A percentile compares a stretch with the other conserved stretches of the same genome.
These are phyloP conservation scores for Globisporangium sylvaticum DNA, from an alignment of 352 stramenopile genomes.

Conservation along the genomic window DNA sequence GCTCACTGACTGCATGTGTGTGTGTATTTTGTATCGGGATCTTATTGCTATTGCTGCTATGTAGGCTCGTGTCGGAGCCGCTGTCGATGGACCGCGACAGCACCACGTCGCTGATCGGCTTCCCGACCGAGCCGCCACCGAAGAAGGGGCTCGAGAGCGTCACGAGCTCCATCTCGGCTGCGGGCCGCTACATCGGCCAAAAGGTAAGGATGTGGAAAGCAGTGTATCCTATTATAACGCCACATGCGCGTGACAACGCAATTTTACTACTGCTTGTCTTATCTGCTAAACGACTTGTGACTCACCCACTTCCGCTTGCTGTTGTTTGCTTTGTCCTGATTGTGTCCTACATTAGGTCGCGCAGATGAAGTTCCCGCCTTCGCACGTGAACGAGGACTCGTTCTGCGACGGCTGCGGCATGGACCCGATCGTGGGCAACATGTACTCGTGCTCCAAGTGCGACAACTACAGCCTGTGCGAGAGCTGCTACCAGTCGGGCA, in stretches of 20 bases:
- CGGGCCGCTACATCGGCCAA: conserved; percentile 69
- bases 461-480: conserved; percentile 82
- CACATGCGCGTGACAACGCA: not conserved
- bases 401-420: conserved; percentile 89
- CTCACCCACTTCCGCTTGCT: not conserved
- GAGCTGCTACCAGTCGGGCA: conserved; percentile 77
- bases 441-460: conserved; percentile 87
- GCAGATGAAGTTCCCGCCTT: conserved; percentile 67
- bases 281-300: not conserved
- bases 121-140: conserved; percentile 36
- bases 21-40: conserved; percentile 3
- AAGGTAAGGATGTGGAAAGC: conserved; percentile 36
- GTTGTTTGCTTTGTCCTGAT: not conserved
- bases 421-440: conserved; percentile 85
- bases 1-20: not conserved
- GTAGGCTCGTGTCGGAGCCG: conserved; percentile 79
- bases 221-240: not conserved
- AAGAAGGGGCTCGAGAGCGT: conserved; percentile 54
- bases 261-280: not conserved
- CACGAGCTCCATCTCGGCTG: conserved; percentile 60
- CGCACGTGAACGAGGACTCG: conserved; percentile 83
- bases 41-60: not conserved
- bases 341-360: conserved; percentile 33
- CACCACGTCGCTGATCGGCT: conserved; percentile 70
- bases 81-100: conserved; percentile 76